Evolutionary conservation across 257 asterid species (phyloP), one percentile per base, ranked within the genome.

Genomic region (Forsythia suspensa): DNA sequence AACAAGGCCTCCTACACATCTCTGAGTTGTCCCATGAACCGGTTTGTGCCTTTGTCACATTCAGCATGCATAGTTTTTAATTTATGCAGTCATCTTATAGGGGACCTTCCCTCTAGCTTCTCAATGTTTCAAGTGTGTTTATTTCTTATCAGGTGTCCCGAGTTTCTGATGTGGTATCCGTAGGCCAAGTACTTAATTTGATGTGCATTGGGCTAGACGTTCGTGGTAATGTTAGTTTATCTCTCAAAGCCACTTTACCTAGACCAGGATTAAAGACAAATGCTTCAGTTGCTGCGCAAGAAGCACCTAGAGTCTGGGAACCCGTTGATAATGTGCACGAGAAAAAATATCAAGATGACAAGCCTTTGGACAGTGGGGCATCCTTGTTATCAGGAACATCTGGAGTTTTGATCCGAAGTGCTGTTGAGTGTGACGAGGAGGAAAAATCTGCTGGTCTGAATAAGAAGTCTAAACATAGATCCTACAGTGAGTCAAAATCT

Each of bases 181-280:
- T 92, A 51, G 97, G 98, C 76, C 92, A 96, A 91, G 90, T 82
- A 80, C 85, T 96, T 74, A 87, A 85, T 24, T 51, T 92, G 71
- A 96, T 90, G 97, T 96, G 99, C 89, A 92, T 96, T 73, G 98
- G 94, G 70, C 89, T 91, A 78, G 99, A 94, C 18, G 90, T 89
- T 73, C 97, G 97, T 44, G 99, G 99, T 15, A 94, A 96, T 86
- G 77, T 91, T 77, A 92, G 86, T 80, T 87, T 96, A 89, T 96
- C 98, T 59, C 90, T 96, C 73, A 96, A 96, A 88, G 97, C 98
- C 80, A 91, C 88, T 79, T 73, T 75, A 69, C 90, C 94, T 8
- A 77, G 74, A 79, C 79, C 80, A 69, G 80, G 52, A 75, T 83
- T 92, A 70, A 84, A 83, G 79, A 44, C 82, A 69, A 75, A 71